A percentile compares a stretch with the other conserved stretches of the same genome.
phyloP scores from a whole-genome alignment of 2,329 filamentous ascomycete genomes.

The Diaporthe destruens region DNA sequence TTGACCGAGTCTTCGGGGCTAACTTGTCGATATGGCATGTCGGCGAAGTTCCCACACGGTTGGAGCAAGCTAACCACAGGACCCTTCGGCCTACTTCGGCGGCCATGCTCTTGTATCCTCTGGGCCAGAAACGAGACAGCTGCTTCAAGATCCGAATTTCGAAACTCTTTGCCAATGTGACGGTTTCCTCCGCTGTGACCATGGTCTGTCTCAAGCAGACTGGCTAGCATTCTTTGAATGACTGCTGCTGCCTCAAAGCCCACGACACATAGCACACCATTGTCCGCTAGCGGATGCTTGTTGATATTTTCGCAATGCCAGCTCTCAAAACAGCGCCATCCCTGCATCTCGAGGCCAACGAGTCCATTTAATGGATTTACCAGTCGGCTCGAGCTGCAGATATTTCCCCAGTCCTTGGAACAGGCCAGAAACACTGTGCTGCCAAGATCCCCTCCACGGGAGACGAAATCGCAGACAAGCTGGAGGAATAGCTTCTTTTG shows the following conservation, averaged over 20 bases:
- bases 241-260: background rate
- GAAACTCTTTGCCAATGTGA: background rate
- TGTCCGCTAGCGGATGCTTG: no score
- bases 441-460: background rate
- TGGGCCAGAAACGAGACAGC: background rate
- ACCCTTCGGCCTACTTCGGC: background rate
- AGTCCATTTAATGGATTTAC: no score
- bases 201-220: no score
- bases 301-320: no score
- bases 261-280: background rate
- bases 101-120: background rate
- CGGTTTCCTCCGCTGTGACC: background rate
- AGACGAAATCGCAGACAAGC: background rate
- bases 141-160: rapidly evolving
- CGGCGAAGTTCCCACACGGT: no score
- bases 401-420: no score
- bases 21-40: background rate
- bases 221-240: background rate
- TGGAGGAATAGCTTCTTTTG: background rate
- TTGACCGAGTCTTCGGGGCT: background rate
- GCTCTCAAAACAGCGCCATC: no score
- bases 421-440: background rate
- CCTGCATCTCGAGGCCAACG: background rate
- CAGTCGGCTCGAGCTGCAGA: no score
- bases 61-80: background rate